Base-by-base conservation (phyloP, 176 grass and related monocot species). In the Aegilops tauschii region DNA sequence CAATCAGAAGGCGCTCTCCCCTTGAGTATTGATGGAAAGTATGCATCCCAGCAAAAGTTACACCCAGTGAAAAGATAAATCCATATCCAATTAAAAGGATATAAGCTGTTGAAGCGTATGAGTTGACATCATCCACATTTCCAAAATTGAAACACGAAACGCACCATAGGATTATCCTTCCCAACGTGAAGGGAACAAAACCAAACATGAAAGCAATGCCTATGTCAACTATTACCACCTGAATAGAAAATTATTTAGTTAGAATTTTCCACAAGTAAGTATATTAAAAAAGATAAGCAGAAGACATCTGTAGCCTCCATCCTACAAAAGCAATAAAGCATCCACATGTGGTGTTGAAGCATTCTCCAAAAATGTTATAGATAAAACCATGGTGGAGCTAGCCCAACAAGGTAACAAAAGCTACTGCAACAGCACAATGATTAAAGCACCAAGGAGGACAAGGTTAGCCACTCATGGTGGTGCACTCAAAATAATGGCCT, bases 141-240 rank as follows among this genome's bases (percentile, higher is more conserved):
- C 74, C 74, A 56, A 34, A 56, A 30, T 58, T 34, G 74, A 77
- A 56, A 21, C 47, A 77, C 3, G 74, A 77, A 9, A 37, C 16
- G n/a, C 61, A 86, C 39, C 39, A 86, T n/a, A 90, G 32, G 8
- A 82, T 11, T 63, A 78, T 62, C 73, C 88, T 81, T 71, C 88
- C 88, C 72, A 86, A 12, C n/a, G 88, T 72, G 29, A 90, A 86
- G 17, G 84, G 88, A 39, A 90, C 36, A 78, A 90, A 86, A 31
- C 79, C 88, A 70, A 78, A 70, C 67, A 72, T 58, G 44, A 36
- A 59, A 66, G 87, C 87, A 81, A 89, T 37, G 27, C 49, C 32
- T 45, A 85, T 62, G 5, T 89, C 82, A 80, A 62, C 11, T 13
- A 85, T 17, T 30, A 85, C 87, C 44, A 89, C 87, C 87, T 89